Conservation (phyloP, 1,284 basidiomycete species). For the Golubevia sp. region DNA sequence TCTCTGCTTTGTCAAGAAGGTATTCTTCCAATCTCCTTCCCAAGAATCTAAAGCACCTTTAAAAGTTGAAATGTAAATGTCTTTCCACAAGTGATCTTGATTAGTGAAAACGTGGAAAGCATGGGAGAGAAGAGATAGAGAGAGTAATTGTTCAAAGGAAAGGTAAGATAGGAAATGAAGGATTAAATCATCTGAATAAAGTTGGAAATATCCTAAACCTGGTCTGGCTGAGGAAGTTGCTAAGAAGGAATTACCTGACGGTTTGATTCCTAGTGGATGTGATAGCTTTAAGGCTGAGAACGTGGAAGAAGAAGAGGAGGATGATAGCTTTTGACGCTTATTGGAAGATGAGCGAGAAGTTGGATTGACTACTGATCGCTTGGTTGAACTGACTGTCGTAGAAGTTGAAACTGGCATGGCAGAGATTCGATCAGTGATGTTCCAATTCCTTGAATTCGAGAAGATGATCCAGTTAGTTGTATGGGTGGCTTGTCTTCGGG, state of each 20-base stretch:
- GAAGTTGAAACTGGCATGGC: no score
- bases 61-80: slow-evolving; percentile 26
- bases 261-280: slow-evolving; percentile 49
- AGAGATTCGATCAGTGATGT: no score
- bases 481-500: no score
- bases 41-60: slow-evolving; percentile 31
- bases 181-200: slow-evolving; percentile 38
- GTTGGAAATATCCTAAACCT: slow-evolving; percentile 30
- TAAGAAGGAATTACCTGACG: slow-evolving; percentile 45
- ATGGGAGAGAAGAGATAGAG: slow-evolving; percentile 28
- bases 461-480: no score
- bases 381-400: no score
- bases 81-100: slow-evolving; percentile 40
- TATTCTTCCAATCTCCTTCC: slow-evolving; percentile 51
- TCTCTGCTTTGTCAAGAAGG: slow-evolving; percentile 31
- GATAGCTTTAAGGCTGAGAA: slow-evolving; percentile 1
- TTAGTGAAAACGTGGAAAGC: slow-evolving; percentile 30
- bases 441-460: no score
- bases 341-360: no score
- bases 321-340: no score
- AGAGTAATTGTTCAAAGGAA: slow-evolving; percentile 15
- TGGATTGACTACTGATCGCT: no score
- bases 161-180: slow-evolving; percentile 31
- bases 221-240: slow-evolving; percentile 25
- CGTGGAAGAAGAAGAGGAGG: no score